A percentile compares a stretch with the other conserved stretches of the same genome.
Conservation (phyloP, 345 rosid species). For the Acer campestre region DNA sequence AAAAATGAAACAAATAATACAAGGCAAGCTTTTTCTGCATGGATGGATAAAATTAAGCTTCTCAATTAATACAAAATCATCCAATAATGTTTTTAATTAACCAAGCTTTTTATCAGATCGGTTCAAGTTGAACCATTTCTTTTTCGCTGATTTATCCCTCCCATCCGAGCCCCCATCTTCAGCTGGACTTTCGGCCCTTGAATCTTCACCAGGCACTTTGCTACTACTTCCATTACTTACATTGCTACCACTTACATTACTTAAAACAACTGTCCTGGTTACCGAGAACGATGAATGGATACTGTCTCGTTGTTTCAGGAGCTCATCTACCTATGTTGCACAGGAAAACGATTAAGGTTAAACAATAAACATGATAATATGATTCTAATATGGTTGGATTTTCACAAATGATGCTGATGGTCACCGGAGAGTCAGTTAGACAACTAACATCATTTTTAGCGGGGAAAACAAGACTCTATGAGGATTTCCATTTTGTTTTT, state of each 20-base stretch:
- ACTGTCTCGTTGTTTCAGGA: slow-evolving; percentile 79
- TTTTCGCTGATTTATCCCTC: slow-evolving; percentile 77
- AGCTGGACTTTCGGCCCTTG: slow-evolving; percentile 57
- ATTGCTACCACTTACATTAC: slow-evolving; percentile 23
- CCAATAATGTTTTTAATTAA: slow-evolving; percentile 33
- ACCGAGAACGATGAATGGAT: slow-evolving; percentile 78
- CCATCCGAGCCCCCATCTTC: slow-evolving; percentile 81
- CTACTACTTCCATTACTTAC: slow-evolving; percentile 66
- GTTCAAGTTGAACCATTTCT: slow-evolving; percentile 97
- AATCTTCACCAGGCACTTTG: slow-evolving; percentile 63
- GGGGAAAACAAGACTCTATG: not conserved
- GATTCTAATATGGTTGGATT: not conserved
- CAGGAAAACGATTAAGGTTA: slow-evolving; percentile 9
- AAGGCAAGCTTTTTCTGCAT: slow-evolving; percentile 34
- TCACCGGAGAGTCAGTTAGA: not conserved
- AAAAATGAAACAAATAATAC: slow-evolving; percentile 35
- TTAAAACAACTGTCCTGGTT: slow-evolving; percentile 32
- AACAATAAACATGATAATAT: not conserved
- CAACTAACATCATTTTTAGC: not conserved
- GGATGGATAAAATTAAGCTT: slow-evolving; percentile 12
- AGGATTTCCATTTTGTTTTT: not conserved
- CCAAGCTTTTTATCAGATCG: slow-evolving; percentile 77
- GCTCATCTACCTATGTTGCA: slow-evolving; percentile 75
- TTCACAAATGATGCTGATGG: not conserved
- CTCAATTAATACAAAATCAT: slow-evolving; percentile 22